Evolutionary conservation across 176 grass and related monocot species (phyloP).

Genomic region (Tillandsia fasciculata): DNA sequence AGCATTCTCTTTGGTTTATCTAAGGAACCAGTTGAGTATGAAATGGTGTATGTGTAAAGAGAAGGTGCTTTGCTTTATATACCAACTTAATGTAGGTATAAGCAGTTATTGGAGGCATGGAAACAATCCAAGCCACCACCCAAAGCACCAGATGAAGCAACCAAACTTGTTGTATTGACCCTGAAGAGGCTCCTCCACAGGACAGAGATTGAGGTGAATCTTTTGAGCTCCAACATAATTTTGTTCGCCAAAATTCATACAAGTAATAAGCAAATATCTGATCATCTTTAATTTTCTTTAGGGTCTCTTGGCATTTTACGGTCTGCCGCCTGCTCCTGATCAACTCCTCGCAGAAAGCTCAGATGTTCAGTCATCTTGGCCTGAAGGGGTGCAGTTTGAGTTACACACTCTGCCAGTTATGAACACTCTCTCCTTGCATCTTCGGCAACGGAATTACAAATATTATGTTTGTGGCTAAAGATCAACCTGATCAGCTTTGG

Average conservation of each 20-base stretch:
- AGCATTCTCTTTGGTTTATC: too few species aligned
- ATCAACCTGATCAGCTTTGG: background rate
- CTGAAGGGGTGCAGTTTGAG: slow-evolving; percentile 29
- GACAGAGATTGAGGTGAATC: background rate
- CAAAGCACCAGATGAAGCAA: slow-evolving; percentile 3
- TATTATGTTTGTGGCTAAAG: background rate
- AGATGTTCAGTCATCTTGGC: slow-evolving; percentile 2
- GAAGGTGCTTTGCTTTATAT: too few species aligned
- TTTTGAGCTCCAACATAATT: background rate
- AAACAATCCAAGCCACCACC: background rate
- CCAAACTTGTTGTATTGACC: slow-evolving; percentile 3
- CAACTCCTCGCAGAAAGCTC: background rate
- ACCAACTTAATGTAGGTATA: slow-evolving; percentile 6
- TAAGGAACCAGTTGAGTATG: too few species aligned
- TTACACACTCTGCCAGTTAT: slow-evolving; percentile 35
- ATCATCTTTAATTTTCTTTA: slow-evolving; percentile 10
- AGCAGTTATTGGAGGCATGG: slow-evolving; percentile 9
- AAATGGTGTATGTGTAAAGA: background rate
- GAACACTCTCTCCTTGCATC: background rate
- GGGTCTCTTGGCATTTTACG: slow-evolving; percentile 37
- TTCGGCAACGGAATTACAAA: background rate
- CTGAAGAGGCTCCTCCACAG: background rate
- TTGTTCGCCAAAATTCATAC: background rate
- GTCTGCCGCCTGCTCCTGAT: slow-evolving; percentile 15
- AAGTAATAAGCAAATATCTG: background rate